Evolutionary conservation across 2,329 filamentous ascomycete genomes (phyloP), one percentile per base, ranked within the genome.

Genomic region (Stemphylium lycopersici): DNA sequence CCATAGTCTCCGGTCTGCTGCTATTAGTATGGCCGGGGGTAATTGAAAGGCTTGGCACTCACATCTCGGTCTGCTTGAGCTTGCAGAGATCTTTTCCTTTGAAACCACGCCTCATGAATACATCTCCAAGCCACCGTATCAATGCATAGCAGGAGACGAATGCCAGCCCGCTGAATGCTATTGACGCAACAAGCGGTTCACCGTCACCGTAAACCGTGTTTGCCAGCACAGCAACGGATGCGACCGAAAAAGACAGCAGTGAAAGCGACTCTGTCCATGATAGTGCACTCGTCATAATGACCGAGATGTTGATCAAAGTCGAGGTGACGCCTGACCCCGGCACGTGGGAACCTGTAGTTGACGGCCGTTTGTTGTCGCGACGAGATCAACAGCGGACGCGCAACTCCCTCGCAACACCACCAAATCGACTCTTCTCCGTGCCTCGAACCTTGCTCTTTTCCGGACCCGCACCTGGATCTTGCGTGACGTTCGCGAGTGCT

Each of bases 41-140:
- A 6, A 39, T 51, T 12, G 38, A 24, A 37, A 34, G 39, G 43
- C 32, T 39, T 52, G 39, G 40, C 38, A 72, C 84, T 72, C 76
- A 88, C 87, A 97, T 89, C 76, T 95, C 91, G 55, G 83, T 83
- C 63, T 85, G 85, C 66, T 86, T 85, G 54, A 84, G 78, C 76
- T 92, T 99, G 71, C 89, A 88, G 81, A 97, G 83, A 75, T 99
- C 95, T 68, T 85, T 90, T 51, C 95, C 95, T 73, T 93, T 95
- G 71, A 97, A 84, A 13, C 93, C 95, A 33, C 90, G 90, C 65
- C 85, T 87, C 73, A 97, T 88, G 74, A 99, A 98, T 1, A 90
- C 88, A 51, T 90, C 87, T 1, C 93, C 93, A 5, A 97, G 88
- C 93, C 93, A 98, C 80, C 90, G 83, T 76, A 98, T 93, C 79